phyloP scores from a whole-genome alignment of 768 basidiomycete species.

The Auriscalpium orientale region DNA sequence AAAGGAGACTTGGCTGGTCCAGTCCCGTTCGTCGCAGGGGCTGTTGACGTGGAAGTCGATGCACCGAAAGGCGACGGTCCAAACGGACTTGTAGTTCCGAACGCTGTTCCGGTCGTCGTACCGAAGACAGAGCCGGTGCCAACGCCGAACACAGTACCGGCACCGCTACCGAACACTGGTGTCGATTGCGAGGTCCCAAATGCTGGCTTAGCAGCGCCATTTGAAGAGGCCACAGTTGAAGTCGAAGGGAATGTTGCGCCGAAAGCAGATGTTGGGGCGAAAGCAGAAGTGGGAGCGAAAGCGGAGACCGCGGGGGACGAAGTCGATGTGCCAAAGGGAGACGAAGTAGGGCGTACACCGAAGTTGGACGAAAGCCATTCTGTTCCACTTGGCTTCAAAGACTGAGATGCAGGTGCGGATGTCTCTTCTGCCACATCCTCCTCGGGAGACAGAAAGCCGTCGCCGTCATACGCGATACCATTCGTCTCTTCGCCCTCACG shows the following conservation, averaged over 20 bases:
- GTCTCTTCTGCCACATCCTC: conserved; percentile 10
- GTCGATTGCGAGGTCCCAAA: no score
- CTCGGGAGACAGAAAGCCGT: conserved; percentile 7
- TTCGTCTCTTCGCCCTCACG: conserved; percentile 15
- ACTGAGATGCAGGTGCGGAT: neutral
- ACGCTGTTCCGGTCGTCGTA: neutral
- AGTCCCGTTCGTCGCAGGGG: neutral
- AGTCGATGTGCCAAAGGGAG: conserved; percentile 6
- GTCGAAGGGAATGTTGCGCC: conserved; percentile 5
- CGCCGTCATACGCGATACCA: conserved; percentile 14
- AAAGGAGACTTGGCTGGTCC: neutral
- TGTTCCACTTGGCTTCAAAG: conserved; percentile 22
- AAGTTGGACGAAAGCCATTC: conserved; percentile 28
- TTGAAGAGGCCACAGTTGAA: neutral
- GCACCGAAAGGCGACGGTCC: conserved; percentile 3
- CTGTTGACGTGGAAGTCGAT: neutral
- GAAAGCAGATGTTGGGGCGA: conserved; percentile 16
- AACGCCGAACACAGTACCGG: no score
- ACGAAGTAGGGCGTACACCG: conserved; percentile 20
- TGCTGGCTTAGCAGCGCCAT: no score
- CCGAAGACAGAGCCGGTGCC: no score
- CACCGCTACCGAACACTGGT: no score
- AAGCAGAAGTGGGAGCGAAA: conserved; percentile 16
- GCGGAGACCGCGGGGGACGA: conserved; percentile 12
- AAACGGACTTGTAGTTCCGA: neutral